These are phyloP conservation scores for Dipteronia dyeriana DNA, from an alignment of 345 rosid species.

Conservation along the genomic window DNA sequence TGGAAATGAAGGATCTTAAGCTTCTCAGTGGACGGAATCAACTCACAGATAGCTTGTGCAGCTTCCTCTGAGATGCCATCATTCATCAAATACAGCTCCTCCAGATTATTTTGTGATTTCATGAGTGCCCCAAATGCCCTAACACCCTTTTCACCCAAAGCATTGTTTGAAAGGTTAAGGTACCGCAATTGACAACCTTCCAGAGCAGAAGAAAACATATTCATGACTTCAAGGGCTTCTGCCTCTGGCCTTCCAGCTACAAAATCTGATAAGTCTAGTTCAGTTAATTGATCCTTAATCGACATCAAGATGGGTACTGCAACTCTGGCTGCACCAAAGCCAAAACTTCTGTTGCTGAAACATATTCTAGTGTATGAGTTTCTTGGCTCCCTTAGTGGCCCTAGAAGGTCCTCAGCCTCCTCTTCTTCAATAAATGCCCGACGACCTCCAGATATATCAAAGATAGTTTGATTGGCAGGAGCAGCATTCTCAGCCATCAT, in stretches of 20 bases:
- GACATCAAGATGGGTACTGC: slow-evolving; percentile 61
- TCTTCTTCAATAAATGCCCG: slow-evolving; percentile 76
- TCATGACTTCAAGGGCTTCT: slow-evolving; percentile 87
- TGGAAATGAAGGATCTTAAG: slow-evolving; percentile 82
- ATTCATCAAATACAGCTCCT: slow-evolving; percentile 86
- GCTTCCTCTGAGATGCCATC: slow-evolving; percentile 93
- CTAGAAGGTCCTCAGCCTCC: slow-evolving; percentile 70
- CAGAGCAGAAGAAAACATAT: slow-evolving; percentile 67
- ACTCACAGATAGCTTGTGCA: slow-evolving; percentile 75
- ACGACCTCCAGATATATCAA: slow-evolving; percentile 76
- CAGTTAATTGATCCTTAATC: slow-evolving; percentile 70
- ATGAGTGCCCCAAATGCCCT: slow-evolving; percentile 76
- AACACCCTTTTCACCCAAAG: slow-evolving; percentile 92
- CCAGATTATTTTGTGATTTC: slow-evolving; percentile 64
- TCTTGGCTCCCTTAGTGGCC: slow-evolving; percentile 53
- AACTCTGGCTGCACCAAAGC: slow-evolving; percentile 74
- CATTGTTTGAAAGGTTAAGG: slow-evolving; percentile 87
- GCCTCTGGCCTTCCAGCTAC: slow-evolving; percentile 85
- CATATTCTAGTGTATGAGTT: slow-evolving; percentile 64
- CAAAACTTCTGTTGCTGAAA: slow-evolving; percentile 87
- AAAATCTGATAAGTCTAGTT: slow-evolving; percentile 84
- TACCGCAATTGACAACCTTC: slow-evolving; percentile 66
- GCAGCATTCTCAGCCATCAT: slow-evolving; percentile 20
- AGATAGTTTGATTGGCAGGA: slow-evolving; percentile 36
- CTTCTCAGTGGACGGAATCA: slow-evolving; percentile 74